Evolutionary conservation across 2,329 filamentous ascomycete species (phyloP), one percentile per base, ranked within the genome.

Genomic region (Rutstroemia sp.): DNA sequence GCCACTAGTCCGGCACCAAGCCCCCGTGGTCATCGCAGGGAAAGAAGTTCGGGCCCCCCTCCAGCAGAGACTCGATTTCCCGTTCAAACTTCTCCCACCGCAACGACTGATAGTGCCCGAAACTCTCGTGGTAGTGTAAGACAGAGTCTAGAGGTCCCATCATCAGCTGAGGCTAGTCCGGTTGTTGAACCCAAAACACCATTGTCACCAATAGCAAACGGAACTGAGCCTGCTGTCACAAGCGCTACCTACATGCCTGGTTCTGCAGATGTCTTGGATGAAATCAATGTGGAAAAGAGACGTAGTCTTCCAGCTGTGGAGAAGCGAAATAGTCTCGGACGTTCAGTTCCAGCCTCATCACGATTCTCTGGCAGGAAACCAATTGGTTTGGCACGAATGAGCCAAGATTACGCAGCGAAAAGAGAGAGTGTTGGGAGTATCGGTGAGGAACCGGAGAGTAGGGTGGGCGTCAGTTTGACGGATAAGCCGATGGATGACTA

Each of bases 31-130:
- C 89, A 95, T 69, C 81, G 89, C 56, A 85, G 92, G 61, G 92
- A 96, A 67, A 84, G 88, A 64, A 95, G 89, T 69, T 85, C 82
- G 44, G 80, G 83, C 60, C 82, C 83, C 5, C 80, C 84, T 27
- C 82, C 83, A 5, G 80, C 84, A 30, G 85, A 86, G 67, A 95
- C 88, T 8, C 82, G 91, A 42, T 96, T 96, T 76, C 94, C 90
- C 1, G 87, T 96, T 62, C 80, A 84, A 62, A 84, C 88, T 62
- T 80, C 73, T 65, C 84, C 81, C 59, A 83, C 76, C 48, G 74
- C 77, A 56, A 76, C 73, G 59, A 76, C 69, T 56, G 81, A 77
- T 66, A 45, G 65, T 67, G 19, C 41, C 52, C 61, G 68, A 70
- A 61, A 62, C 68, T 61, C 64, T 62, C 60, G 66, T 66, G 60